These are phyloP conservation scores for Phytophthora capsici DNA, from an alignment of 352 stramenopile genomes.

Conservation along the genomic window DNA sequence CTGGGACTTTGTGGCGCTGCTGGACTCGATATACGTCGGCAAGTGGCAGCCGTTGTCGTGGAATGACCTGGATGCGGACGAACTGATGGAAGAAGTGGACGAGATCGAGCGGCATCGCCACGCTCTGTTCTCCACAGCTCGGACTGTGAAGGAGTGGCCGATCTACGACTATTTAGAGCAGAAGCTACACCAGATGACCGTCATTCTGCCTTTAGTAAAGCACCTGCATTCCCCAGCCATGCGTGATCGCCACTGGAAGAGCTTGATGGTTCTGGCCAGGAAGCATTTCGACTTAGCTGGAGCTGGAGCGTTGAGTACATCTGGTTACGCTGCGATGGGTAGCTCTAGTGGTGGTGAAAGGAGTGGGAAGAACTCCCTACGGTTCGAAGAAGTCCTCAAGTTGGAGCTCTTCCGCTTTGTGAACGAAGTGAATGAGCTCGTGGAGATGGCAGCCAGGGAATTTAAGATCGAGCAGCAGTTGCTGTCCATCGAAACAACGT, in stretches of 20 bases:
- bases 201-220: constrained; percentile 91
- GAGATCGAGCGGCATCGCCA: constrained; percentile 64
- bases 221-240: constrained; percentile 90
- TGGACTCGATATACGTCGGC: constrained; percentile 72
- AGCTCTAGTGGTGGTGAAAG: constrained; percentile 6
- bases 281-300: constrained; percentile 85
- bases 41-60: constrained; percentile 91
- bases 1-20: constrained; percentile 93
- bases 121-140: constrained; percentile 57
- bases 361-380: constrained; percentile 52
- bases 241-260: constrained; percentile 91
- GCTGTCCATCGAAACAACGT: constrained; percentile 91
- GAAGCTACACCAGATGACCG: constrained; percentile 92
- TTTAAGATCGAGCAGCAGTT: constrained; percentile 98
- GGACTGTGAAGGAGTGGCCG: constrained; percentile 91
- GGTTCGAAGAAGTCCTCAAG: constrained; percentile 92
- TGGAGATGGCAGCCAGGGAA: constrained; percentile 95
- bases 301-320: constrained; percentile 15
- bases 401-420: constrained; percentile 94
- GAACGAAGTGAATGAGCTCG: constrained; percentile 94
- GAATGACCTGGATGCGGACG: constrained; percentile 90
- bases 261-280: constrained; percentile 82
- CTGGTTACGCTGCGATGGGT: constrained; percentile 24
- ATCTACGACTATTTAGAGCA: constrained; percentile 93
- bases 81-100: constrained; percentile 92